phyloP scores from a whole-genome alignment of 2,329 filamentous ascomycete species.

The Aspergillus fijiensis region DNA sequence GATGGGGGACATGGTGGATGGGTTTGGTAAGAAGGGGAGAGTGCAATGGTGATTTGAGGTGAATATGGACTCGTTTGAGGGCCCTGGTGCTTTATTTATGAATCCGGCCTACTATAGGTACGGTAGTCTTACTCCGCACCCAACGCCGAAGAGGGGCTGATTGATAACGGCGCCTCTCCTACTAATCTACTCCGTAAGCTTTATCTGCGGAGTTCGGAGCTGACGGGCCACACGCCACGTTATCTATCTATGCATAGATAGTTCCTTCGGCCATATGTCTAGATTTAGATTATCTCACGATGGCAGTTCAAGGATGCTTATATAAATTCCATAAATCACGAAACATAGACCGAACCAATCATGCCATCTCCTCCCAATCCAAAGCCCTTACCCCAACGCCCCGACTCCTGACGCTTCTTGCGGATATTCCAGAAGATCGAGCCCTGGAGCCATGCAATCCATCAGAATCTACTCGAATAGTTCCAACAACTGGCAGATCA shows the following conservation, averaged over 20 bases:
- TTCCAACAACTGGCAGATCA: too few relatives aligned
- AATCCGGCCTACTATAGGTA: neutral
- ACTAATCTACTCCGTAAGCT: neutral
- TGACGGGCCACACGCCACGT: too few relatives aligned
- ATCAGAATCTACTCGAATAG: neutral
- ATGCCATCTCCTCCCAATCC: conserved; percentile 4
- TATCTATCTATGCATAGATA: too few relatives aligned
- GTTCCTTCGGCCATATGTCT: too few relatives aligned
- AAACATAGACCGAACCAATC: neutral
- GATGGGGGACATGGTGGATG: conserved; percentile 1
- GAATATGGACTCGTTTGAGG: neutral
- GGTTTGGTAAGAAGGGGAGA: neutral
- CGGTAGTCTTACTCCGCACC: too few relatives aligned
- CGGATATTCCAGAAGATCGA: conserved; percentile 14
- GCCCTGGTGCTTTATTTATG: neutral
- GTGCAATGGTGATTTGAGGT: neutral
- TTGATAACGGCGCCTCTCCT: conserved; percentile 1
- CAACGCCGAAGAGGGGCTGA: neutral
- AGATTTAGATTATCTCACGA: too few relatives aligned
- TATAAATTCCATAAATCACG: too few relatives aligned
- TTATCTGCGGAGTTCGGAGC: conserved; percentile 1
- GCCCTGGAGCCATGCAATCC: conserved; percentile 1
- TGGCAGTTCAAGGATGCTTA: too few relatives aligned
- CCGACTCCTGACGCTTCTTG: neutral
- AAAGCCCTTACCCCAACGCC: conserved; percentile 11